These are phyloP conservation scores for Starmerella bombicola DNA, from an alignment of 805 yeast genomes.

Conservation along the genomic window DNA sequence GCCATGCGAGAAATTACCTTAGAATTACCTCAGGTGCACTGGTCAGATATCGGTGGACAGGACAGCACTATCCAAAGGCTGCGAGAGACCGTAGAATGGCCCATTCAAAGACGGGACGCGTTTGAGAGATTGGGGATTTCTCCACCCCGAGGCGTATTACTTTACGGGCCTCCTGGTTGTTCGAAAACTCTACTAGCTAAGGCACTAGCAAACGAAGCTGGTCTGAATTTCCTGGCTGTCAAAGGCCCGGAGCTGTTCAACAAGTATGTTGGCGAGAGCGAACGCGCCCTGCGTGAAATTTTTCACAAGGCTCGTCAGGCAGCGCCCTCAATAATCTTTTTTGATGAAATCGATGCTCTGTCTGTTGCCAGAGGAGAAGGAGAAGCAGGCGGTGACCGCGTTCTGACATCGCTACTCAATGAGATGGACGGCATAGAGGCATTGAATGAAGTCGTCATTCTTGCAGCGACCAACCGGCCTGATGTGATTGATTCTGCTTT, in stretches of 20 bases:
- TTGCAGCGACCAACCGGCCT: slow-evolving; percentile 95
- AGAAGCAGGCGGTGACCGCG: slow-evolving; percentile 61
- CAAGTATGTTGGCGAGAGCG: slow-evolving; percentile 93
- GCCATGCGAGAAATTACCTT: slow-evolving; percentile 93
- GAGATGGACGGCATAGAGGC: slow-evolving; percentile 98
- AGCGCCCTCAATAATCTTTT: slow-evolving; percentile 84
- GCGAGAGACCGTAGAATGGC: slow-evolving; percentile 83
- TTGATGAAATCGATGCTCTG: slow-evolving; percentile 93
- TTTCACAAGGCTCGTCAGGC: slow-evolving; percentile 92
- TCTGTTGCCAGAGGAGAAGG: slow-evolving; percentile 56
- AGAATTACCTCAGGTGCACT: slow-evolving; percentile 85
- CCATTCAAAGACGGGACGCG: slow-evolving; percentile 67
- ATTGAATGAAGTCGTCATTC: slow-evolving; percentile 78
- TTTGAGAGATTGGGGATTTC: slow-evolving; percentile 66
- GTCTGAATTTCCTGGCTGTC: slow-evolving; percentile 83
- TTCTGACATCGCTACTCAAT: slow-evolving; percentile 76
- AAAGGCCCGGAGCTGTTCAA: slow-evolving; percentile 95
- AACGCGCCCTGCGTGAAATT: slow-evolving; percentile 82
- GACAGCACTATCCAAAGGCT: slow-evolving; percentile 66
- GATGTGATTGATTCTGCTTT: slow-evolving; percentile 86
- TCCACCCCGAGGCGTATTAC: slow-evolving; percentile 84
- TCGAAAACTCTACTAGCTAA: slow-evolving; percentile 91
- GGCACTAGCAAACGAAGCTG: slow-evolving; percentile 91
- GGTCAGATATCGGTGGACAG: slow-evolving; percentile 97
- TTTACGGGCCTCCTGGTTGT: slow-evolving; percentile 98